Evolutionary conservation across 2,329 filamentous ascomycete species (phyloP), one percentile per base, ranked within the genome.

Genomic region (Karstenula rhodostoma): DNA sequence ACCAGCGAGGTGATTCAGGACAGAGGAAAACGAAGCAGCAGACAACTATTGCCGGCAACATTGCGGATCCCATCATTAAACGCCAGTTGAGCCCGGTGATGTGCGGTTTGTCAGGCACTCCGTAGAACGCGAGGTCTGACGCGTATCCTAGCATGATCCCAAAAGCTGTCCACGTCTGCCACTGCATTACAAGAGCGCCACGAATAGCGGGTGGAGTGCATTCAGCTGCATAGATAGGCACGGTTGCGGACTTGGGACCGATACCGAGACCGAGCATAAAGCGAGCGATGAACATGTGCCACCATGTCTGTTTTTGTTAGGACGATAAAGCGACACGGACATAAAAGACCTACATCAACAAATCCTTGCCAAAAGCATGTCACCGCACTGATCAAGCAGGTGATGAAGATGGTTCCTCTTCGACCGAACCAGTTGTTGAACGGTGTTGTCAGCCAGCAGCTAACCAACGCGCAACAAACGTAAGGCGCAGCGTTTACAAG

Each of bases 101-200:
- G 32, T 61, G 58, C 12, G 55, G 13, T 15, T 56, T 65, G 43
- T 73, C 69, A 4, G 62, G 56, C 32, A 73, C 68, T n/a, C 56
- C 32, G 48, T 71, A 69, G 59, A 72, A 69, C n/a, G 64, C 64
- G 13, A 72, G 59, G 50, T 67, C 66, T 12, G 66, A 54, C 17
- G 62, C 67, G 43, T 70, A 73, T 17, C 68, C 68, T n/a, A 72
- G 33, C 67, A 72, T 70, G 49, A 72, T 73, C 13, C 70, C 70
- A 32, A 70, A 70, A 19, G 66, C 67, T 2, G 67, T 68, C 66
- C 87, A 90, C 76, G 90, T 82, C 78, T 94, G 89, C 91, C 91
- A 94, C 63, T 88, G 89, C 91, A 94, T 94, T 64, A 94, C 90
- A 19, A 95, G 82, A 8, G 89, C 90, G 64, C 90, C 90, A 72